phyloP scores from a whole-genome alignment of 1,139 yeast species.

The Yamadazyma sp. region DNA sequence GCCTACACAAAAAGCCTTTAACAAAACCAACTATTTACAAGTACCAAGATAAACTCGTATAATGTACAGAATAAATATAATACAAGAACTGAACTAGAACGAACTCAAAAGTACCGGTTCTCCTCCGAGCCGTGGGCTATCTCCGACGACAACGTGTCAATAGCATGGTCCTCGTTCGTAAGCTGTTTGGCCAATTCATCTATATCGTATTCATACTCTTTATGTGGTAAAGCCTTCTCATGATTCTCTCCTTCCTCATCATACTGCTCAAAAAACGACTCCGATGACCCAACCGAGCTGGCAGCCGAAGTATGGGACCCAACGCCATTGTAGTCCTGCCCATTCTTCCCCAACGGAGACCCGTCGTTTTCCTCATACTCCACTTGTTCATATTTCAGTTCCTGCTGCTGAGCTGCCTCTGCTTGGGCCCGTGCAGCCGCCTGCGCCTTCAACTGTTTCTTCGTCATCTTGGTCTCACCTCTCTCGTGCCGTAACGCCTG shows the following conservation, averaged over 20 bases:
- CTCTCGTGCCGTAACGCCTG: slow-evolving; percentile 67
- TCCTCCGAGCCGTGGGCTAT: slow-evolving; percentile 22
- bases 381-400: slow-evolving; percentile 3
- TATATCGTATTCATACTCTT: slow-evolving; percentile 31
- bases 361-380: slow-evolving; percentile 2
- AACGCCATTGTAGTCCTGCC: no score
- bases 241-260: no score
- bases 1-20: no score
- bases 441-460: slow-evolving; percentile 35
- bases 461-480: slow-evolving; percentile 48
- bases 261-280: slow-evolving; percentile 16
- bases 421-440: slow-evolving; percentile 23
- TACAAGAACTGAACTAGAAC: slow-evolving; percentile 1
- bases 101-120: slow-evolving; percentile 13
- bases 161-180: slow-evolving; percentile 30
- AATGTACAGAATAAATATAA: slow-evolving; percentile 1
- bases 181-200: slow-evolving; percentile 31
- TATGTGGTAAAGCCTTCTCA: no score
- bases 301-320: no score
- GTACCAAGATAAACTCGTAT: no score
- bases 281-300: slow-evolving; percentile 13
- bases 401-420: no score
- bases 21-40: no score
- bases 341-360: no score
- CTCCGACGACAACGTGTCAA: slow-evolving; percentile 34